Base-by-base conservation (phyloP, 768 basidiomycete genomes). In the Clitopilus passeckerianus region DNA sequence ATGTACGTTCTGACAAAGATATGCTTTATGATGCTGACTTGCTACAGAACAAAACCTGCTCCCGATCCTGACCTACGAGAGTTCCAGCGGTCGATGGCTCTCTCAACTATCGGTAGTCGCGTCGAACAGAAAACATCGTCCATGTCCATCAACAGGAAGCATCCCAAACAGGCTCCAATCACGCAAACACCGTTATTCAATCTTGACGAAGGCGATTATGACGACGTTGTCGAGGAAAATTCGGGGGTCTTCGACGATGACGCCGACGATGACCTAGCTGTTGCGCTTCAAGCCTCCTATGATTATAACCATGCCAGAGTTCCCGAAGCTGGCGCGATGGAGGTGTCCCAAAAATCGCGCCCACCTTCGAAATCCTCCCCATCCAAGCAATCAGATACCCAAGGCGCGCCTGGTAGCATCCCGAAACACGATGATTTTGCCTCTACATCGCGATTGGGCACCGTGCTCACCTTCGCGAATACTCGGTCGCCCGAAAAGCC, bases 391-490 rank as follows among this genome's bases (percentile, higher is more conserved):
- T 10, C 46, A 50, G 37, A 41, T 15, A 50, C 16, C 18, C 10
- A 10, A 50, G 16, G 3, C 46, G 37, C 12, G 12, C n/a, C 37
- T 2, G 5, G 5, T 18, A 12, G 9, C 18, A 3, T 22, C 46
- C 46, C 61, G 14, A 67, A 69, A 0, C 66, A 72, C 15, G 68
- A 69, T 8, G 43, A 44, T 4, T 66, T 64, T 23, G 58, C 56
- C 16, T 65, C 68, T 9, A 66, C 67, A 46, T 85, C 78, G 20
- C 78, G 86, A 18, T 71, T 90, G n/a, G 86, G 86, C 64, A 87
- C 87, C 1, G 85, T 81, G 1, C 70, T 91, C 27, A 80, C 87
- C 9, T 84, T 91, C 44, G 90, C 83, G 16, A 86, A 86, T 56
- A 79, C 86, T 7, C 78, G 78, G 5, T 75, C 77, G 14, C 69